Evolutionary conservation across 2,329 filamentous ascomycete genomes (phyloP), one percentile per base, ranked within the genome.

Genomic region (Diaporthe capsici): DNA sequence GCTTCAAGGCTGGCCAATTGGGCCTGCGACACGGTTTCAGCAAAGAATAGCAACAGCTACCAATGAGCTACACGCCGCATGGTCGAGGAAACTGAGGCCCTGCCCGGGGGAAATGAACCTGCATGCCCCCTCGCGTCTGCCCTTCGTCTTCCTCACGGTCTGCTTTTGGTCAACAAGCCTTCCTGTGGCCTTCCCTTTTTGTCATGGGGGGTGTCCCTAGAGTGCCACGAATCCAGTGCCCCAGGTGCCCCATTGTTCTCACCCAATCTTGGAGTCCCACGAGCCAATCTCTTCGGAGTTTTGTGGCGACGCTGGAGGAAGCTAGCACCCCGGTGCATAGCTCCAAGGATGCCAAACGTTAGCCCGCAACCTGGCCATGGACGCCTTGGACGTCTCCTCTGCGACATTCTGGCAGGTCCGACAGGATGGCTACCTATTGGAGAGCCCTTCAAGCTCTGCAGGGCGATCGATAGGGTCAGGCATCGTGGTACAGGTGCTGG

Each of bases 251-350:
- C 73, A 75, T 71, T 71, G 47, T 72, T 44, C 70, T 73, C 75
- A 71, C 60, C 85, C 85, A 85, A 84, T 84, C 82, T 83, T 71
- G 77, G 81, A 78, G 80, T 80, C 82, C 83, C 85, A 86, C 85
- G 84, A 85, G 84, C 84, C 85, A 83, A 82, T 82, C 83, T 80
- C 81, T 79, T 81, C 80, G 79, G 81, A 75, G 79, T 77, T 78
- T 79, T 84, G 85, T 86, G 85, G 85, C 85, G 81, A 84, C 81
- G 82, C 82, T 78, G 81, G 73, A 58, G 68, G 61, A 31, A 63
- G 34, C 75, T 75, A 76, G 31, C 39, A 63, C 61, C 39, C 80
- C 80, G 22, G 65, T 55, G 65, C 65, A 70, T 55, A 55, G 65
- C 65, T 70, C 65, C 65, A 34, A 42, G 65, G 65, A 55, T 55